Base-by-base conservation (phyloP, 768 basidiomycete genomes). In the Boletus rex-veris region DNA sequence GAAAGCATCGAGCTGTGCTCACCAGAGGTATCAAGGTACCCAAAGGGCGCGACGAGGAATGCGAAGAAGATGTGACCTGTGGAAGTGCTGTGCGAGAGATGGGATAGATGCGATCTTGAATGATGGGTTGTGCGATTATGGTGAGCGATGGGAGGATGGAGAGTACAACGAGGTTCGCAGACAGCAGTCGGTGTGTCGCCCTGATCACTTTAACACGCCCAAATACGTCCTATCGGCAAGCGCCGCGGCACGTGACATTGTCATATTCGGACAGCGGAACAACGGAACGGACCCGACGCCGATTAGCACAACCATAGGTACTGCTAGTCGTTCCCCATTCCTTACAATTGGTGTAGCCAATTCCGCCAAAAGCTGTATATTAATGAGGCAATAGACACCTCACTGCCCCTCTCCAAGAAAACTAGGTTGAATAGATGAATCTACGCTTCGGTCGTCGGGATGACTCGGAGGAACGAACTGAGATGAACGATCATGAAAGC, bases 131-230 rank as follows among this genome's bases (percentile, higher is more conserved):
- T 51, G 39, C 55, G 65, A 65, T 68, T 36, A 51, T 53, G 54
- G 36, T 45, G 55, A 48, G 50, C 54, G 64, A 68, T 68, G 62
- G 43, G 33, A 53, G 46, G 40, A 43, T 45, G 45, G 5, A 26
- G 54, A 63, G 26, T 49, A 57, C 60, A 41, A 61, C 40, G 53
- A 45, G 43, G 62, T 47, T 54, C 48, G 31, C 54, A 54, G 56
- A 50, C 55, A 55, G 57, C 45, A 8, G 59, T 49, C 48, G 57
- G 40, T 39, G 36, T 36, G 56, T 59, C 53, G 55, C 52, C 56
- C 48, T 64, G 66, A 67, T 68, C 66, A 65, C 66, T 68, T 67
- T 68, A 66, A 68, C 66, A 59, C 53, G 61, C 59, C 55, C 59
- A 66, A 63, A 64, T 63, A 52, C 45, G 61, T 54, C 5, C 45